Base-by-base conservation (phyloP, 1,139 yeast species). In the Torulaspora globosa region DNA sequence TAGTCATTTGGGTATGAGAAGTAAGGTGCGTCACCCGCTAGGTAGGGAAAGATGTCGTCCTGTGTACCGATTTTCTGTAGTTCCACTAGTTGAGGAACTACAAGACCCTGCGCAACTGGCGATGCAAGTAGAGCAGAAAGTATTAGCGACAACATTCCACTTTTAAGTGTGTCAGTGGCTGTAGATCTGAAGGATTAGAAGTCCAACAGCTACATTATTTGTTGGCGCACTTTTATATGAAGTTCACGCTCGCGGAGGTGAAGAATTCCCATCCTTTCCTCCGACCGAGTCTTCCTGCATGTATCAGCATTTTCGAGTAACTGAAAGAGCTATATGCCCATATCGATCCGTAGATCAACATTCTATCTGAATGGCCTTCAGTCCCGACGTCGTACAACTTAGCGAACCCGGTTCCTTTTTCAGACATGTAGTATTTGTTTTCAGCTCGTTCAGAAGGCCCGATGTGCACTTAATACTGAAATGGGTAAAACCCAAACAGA, bases 21-120 rank as follows among this genome's bases (percentile, higher is more conserved):
- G 49, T 66, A 75, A 4, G 80, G 79, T 1, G 75, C 78, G 41
- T 66, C 62, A 18, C 75, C 75, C 8, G 74, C 78, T 12, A 70
- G 55, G 48, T 60, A 66, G 5, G 49, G 52, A 26, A 52, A 52
- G 10, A 51, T 28, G 14, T 39, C 42, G 11, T 44, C 51, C 27
- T 51, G 54, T 2, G 53, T 42, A 14, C 49, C 49, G 9, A 46
- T 35, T 40, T 41, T 45, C 14, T 37, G 32, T 7, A 45, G 26
- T 21, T 41, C 48, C 9, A 35, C 34, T n/a, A 41, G 10, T 34
- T 45, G 44, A 7, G 48, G 48, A 24, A 45, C 28, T n/a, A 45
- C 34, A 19, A 26, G 27, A 14, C 40, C 45, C 16, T 41, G 39
- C 26, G 27, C 45, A 6, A 34, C 31, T 10, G 39, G 38, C 4